phyloP scores from a whole-genome alignment of 352 stramenopile genomes.

The Globisporangium irregulare region DNA sequence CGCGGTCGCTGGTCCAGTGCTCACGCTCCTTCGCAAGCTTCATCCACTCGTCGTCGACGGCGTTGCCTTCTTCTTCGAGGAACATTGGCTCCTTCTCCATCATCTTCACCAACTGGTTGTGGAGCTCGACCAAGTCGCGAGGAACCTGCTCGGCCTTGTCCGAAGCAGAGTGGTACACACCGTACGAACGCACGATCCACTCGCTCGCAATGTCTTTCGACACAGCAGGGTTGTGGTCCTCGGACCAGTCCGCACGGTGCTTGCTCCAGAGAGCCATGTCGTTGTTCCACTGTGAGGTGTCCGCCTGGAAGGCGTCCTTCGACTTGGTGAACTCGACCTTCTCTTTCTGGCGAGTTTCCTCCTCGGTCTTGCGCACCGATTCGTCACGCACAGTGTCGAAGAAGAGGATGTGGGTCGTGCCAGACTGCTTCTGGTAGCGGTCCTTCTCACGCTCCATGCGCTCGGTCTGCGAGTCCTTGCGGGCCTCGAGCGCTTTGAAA shows the following conservation, averaged over 20 bases:
- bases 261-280: constrained; percentile 88
- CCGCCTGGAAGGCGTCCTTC: constrained; percentile 85
- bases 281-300: constrained; percentile 87
- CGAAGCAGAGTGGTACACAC: constrained; percentile 64
- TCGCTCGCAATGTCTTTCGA: constrained; percentile 88
- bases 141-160: constrained; percentile 49
- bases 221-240: constrained; percentile 84
- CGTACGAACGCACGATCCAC: constrained; percentile 86
- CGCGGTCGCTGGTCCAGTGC: constrained; percentile 84
- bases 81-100: constrained; percentile 76
- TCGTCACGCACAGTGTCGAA: constrained; percentile 80
- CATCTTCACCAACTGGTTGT: constrained; percentile 79
- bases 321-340: constrained; percentile 89
- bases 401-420: constrained; percentile 79
- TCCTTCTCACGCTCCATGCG: constrained; percentile 84
- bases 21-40: constrained; percentile 87
- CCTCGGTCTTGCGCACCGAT: constrained; percentile 65
- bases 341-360: constrained; percentile 80
- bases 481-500: constrained; percentile 78
- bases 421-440: constrained; percentile 68
- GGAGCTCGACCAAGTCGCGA: constrained; percentile 67
- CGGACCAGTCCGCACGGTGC: constrained; percentile 84
- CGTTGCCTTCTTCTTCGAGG: constrained; percentile 79
- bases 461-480: constrained; percentile 76
- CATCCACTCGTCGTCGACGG: constrained; percentile 86